Evolutionary conservation across 352 stramenopile species (phyloP).

Genomic region (Saprolegnia diclina): DNA sequence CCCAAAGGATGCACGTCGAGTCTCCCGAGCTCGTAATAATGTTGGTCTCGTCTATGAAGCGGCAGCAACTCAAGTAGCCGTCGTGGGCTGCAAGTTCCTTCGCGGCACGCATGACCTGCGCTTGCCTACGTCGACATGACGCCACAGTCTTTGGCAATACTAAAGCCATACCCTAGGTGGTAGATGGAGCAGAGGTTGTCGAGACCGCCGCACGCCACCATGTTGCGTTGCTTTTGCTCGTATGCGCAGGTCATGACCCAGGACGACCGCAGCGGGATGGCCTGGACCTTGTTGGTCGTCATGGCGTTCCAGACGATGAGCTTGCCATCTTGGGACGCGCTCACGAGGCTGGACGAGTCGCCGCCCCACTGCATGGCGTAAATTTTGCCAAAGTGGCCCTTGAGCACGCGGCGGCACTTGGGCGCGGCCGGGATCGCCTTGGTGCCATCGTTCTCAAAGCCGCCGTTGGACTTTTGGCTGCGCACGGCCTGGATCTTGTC

Average conservation of each 20-base stretch:
- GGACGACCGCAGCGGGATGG: conserved; percentile 94
- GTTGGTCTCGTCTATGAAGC: conserved; percentile 93
- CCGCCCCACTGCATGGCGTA: conserved; percentile 98
- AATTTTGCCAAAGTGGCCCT: conserved; percentile 99
- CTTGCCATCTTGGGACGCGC: conserved; percentile 97
- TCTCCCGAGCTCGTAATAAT: conserved; percentile 95
- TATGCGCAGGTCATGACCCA: conserved; percentile 99
- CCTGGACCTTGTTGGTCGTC: conserved; percentile 95
- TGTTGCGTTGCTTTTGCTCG: conserved; percentile 94
- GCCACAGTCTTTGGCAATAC: background rate
- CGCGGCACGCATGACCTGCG: conserved; percentile 84
- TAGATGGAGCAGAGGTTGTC: conserved; percentile 99
- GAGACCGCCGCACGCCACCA: conserved; percentile 97
- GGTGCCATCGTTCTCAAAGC: conserved; percentile 62
- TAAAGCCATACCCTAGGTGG: conserved; percentile 63
- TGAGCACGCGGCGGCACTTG: conserved; percentile 92
- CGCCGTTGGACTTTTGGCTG: conserved; percentile 66
- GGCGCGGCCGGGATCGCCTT: conserved; percentile 78
- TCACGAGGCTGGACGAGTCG: conserved; percentile 88
- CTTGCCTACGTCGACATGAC: conserved; percentile 35
- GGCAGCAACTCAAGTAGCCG: conserved; percentile 97
- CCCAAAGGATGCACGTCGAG: conserved; percentile 98
- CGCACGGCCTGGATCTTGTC: conserved; percentile 84
- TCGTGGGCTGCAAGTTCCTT: conserved; percentile 97
- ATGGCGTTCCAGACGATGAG: conserved; percentile 98